Evolutionary conservation across 306 rosid genomes (phyloP).

Genomic region (peach (Prunus persica)): Prunus_persica_NCBIv2 NC_034010.1:20098501-20099000

Average conservation of each 20-base stretch:
- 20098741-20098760: not conserved
- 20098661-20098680: not conserved
- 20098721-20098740: not conserved
- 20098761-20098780: constrained; percentile 31
- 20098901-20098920: not conserved
- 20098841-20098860: constrained; percentile 82
- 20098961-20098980: not conserved
- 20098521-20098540: not conserved
- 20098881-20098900: constrained; percentile 91
- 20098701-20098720: not conserved
- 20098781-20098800: constrained; percentile 55
- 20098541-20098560: not conserved
- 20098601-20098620: not conserved
- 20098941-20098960: not conserved
- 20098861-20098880: constrained; percentile 89
- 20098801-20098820: constrained; percentile 78
- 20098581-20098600: not conserved
- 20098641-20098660: not conserved
- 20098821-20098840: constrained; percentile 68
- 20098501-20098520: not conserved
- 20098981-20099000: not conserved
- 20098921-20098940: not conserved
- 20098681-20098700: not conserved
- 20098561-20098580: not conserved
- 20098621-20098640: not conserved